A percentile compares a stretch with the other conserved stretches of the same genome.
Conservation (phyloP, 176 grass and related monocot species). For the Bothriochloa decipiens region DNA sequence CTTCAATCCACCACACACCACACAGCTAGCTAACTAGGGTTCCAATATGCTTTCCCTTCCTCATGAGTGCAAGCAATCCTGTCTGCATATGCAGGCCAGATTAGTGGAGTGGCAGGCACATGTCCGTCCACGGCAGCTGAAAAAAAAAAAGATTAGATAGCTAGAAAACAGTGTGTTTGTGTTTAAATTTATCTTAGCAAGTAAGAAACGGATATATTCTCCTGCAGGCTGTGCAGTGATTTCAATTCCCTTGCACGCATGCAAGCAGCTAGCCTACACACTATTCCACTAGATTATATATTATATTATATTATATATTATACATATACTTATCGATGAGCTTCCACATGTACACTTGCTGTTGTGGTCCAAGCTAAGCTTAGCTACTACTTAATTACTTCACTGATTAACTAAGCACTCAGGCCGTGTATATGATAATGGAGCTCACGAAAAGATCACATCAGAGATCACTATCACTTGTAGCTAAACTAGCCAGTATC, state of each 20-base stretch:
- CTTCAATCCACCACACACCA: neutral
- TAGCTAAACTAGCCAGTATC: too few relatives aligned
- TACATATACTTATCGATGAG: neutral
- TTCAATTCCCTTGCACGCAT: neutral
- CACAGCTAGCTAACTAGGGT: neutral
- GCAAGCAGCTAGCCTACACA: neutral
- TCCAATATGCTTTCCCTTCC: too few relatives aligned
- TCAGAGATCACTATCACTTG: too few relatives aligned
- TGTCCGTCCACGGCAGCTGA: neutral
- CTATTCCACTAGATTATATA: too few relatives aligned
- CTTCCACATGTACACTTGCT: neutral
- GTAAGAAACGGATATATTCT: constrained; percentile 15
- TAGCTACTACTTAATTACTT: neutral
- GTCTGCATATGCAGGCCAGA: too few relatives aligned
- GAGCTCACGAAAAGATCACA: neutral
- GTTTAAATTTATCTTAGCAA: neutral
- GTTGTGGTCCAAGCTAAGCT: constrained; percentile 21
- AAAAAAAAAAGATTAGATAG: neutral
- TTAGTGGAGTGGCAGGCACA: constrained; percentile 1
- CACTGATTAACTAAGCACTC: constrained; percentile 24
- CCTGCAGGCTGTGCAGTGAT: neutral
- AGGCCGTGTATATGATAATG: neutral
- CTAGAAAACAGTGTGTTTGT: neutral
- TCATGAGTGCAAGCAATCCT: neutral
- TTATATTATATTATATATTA: too few relatives aligned